These are phyloP conservation scores for Anthostomella pinea DNA, from an alignment of 2,329 filamentous ascomycete genomes.

Conservation along the genomic window DNA sequence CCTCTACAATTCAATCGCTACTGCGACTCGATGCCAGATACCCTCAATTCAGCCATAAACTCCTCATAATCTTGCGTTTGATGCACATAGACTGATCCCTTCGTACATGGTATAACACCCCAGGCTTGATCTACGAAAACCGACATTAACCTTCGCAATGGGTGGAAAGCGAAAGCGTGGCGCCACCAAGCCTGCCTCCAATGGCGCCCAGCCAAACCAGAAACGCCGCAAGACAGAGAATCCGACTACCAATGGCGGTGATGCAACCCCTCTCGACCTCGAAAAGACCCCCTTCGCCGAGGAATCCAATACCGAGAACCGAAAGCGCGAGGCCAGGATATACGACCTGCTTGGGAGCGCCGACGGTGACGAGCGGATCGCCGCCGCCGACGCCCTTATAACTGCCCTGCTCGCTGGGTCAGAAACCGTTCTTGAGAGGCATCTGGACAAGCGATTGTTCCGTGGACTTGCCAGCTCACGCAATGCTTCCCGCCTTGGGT, in stretches of 20 bases:
- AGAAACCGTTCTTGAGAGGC: constrained; percentile 54
- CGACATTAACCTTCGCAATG: constrained; percentile 34
- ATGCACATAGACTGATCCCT: neutral
- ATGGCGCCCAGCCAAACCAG: constrained; percentile 30
- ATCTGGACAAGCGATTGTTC: constrained; percentile 69
- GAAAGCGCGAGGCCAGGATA: constrained; percentile 55
- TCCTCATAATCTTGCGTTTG: no score
- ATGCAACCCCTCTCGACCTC: constrained; percentile 26
- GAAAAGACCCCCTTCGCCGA: constrained; percentile 51
- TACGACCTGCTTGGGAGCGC: constrained; percentile 63
- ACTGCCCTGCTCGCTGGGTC: constrained; percentile 52
- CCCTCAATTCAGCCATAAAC: no score
- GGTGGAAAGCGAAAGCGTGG: constrained; percentile 42
- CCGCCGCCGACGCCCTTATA: constrained; percentile 57
- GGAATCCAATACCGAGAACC: constrained; percentile 49
- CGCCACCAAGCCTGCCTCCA: constrained; percentile 27
- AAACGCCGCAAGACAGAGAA: constrained; percentile 37
- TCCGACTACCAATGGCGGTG: constrained; percentile 16
- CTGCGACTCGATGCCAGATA: no score
- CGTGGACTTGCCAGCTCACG: constrained; percentile 85
- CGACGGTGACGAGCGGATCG: constrained; percentile 53
- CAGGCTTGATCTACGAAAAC: no score
- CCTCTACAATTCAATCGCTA: no score
- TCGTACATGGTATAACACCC: neutral
- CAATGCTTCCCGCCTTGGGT: constrained; percentile 84